A percentile compares a stretch with the other conserved stretches of the same genome.
These are phyloP conservation scores for Tricholoma sp. DNA, from an alignment of 768 basidiomycete species.

Conservation along the genomic window DNA sequence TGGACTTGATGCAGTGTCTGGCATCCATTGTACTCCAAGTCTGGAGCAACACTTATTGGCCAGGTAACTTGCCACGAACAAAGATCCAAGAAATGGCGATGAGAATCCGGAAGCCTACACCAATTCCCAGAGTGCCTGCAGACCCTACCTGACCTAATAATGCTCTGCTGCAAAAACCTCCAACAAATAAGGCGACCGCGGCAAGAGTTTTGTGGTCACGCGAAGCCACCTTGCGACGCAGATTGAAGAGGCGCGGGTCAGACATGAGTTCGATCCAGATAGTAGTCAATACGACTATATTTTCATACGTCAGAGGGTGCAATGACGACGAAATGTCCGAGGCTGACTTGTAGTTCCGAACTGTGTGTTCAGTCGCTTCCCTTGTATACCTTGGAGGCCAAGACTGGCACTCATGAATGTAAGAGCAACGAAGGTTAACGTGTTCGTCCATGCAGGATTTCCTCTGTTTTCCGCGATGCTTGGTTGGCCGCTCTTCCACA, in stretches of 20 bases:
- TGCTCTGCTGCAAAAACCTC: conserved; percentile 66
- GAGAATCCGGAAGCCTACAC: conserved; percentile 54
- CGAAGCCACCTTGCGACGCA: conserved; percentile 44
- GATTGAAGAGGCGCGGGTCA: conserved; percentile 67
- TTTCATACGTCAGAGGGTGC: not conserved
- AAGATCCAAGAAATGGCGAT: conserved; percentile 64
- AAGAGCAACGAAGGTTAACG: conserved; percentile 63
- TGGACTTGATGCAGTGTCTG: not conserved
- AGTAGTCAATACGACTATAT: conserved; percentile 72
- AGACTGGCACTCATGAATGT: conserved; percentile 79
- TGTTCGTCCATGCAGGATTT: conserved; percentile 66
- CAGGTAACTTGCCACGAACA: conserved; percentile 38
- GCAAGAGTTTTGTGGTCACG: conserved; percentile 73
- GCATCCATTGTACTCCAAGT: not conserved
- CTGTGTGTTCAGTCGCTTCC: conserved; percentile 74
- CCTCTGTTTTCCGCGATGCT: conserved; percentile 50
- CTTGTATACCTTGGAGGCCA: conserved; percentile 83
- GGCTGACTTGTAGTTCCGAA: conserved; percentile 71
- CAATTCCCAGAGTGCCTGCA: conserved; percentile 59
- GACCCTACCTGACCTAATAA: conserved; percentile 56
- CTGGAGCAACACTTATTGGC: not conserved
- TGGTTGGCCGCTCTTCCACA: conserved; percentile 63
- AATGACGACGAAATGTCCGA: not conserved
- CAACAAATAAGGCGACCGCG: conserved; percentile 64
- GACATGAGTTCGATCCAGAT: conserved; percentile 87